Percentiles rank a stretch among this genome's conserved stretches.
phyloP scores from a whole-genome alignment of 768 basidiomycete species.

The Piloderma croceum region DNA sequence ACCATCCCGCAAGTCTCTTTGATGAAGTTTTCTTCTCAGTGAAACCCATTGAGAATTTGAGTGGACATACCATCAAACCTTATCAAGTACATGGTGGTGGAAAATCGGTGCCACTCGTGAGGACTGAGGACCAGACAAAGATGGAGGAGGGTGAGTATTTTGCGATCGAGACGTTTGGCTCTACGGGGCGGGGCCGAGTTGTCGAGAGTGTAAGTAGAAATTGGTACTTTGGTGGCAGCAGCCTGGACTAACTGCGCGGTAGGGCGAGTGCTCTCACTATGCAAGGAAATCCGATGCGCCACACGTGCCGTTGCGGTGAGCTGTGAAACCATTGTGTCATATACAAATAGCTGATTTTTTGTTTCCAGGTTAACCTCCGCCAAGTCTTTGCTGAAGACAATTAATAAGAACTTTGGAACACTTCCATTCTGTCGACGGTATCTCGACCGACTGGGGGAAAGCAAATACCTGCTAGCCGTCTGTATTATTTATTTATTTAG shows the following conservation, averaged over 20 bases:
- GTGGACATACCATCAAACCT: slow-evolving; percentile 86
- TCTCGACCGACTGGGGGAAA: slow-evolving; percentile 88
- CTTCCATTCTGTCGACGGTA: slow-evolving; percentile 94
- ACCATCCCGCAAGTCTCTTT: too few species aligned
- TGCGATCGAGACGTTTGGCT: slow-evolving; percentile 98
- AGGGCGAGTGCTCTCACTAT: slow-evolving; percentile 96
- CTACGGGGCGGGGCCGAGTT: slow-evolving; percentile 87
- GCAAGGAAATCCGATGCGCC: slow-evolving; percentile 68
- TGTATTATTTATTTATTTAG: slow-evolving; percentile 25
- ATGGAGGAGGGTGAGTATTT: slow-evolving; percentile 99
- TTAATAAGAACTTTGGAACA: slow-evolving; percentile 91
- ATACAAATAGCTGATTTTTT: too few species aligned
- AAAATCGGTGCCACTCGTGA: slow-evolving; percentile 87
- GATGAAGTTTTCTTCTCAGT: too few species aligned
- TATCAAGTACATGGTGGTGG: slow-evolving; percentile 95
- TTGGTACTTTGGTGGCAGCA: not conserved
- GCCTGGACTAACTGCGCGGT: slow-evolving; percentile 4
- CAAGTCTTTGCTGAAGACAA: slow-evolving; percentile 78
- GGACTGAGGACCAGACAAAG: slow-evolving; percentile 84
- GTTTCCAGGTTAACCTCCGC: slow-evolving; percentile 75
- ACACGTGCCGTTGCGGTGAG: slow-evolving; percentile 69
- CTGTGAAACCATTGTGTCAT: too few species aligned
- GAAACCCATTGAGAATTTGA: slow-evolving; percentile 89
- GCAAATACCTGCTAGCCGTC: slow-evolving; percentile 87
- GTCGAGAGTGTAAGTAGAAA: slow-evolving; percentile 64